Conservation (phyloP, 1,139 yeast species). For the Maudiozyma humilis region DNA sequence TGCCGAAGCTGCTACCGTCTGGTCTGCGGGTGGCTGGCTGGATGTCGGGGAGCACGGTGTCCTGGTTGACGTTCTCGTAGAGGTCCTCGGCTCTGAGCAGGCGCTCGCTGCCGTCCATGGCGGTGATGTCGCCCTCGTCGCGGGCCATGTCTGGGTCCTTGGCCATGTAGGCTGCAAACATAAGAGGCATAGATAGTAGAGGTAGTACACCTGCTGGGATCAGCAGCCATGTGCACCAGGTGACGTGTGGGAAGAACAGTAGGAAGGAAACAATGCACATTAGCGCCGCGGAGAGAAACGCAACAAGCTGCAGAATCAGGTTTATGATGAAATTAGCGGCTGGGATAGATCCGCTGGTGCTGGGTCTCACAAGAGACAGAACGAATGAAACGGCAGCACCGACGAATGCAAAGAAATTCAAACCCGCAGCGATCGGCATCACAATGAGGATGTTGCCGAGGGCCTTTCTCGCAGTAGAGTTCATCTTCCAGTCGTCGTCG, state of each 20-base stretch:
- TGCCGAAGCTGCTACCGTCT: background rate
- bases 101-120: constrained; percentile 2
- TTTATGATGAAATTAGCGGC: constrained; percentile 30
- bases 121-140: constrained; percentile 1
- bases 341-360: constrained; percentile 31
- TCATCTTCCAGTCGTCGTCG: constrained; percentile 40
- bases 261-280: constrained; percentile 48
- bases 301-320: constrained; percentile 35
- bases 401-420: constrained; percentile 43
- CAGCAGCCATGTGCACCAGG: constrained; percentile 64
- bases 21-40: constrained; percentile 7
- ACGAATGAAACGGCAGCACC: constrained; percentile 24
- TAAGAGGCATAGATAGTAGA: constrained; percentile 39
- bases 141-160: constrained; percentile 24
- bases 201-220: constrained; percentile 56
- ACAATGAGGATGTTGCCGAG: constrained; percentile 67
- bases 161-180: constrained; percentile 31
- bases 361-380: constrained; percentile 3
- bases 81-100: constrained; percentile 3
- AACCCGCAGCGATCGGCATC: constrained; percentile 76
- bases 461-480: constrained; percentile 51
- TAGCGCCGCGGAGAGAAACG: constrained; percentile 46
- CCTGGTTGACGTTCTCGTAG: constrained; percentile 1
- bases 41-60: constrained; percentile 11
- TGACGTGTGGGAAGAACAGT: constrained; percentile 52